These are phyloP conservation scores for Pinus albicaulis DNA, from an alignment of 75 land plant species.

Conservation along the genomic window DNA sequence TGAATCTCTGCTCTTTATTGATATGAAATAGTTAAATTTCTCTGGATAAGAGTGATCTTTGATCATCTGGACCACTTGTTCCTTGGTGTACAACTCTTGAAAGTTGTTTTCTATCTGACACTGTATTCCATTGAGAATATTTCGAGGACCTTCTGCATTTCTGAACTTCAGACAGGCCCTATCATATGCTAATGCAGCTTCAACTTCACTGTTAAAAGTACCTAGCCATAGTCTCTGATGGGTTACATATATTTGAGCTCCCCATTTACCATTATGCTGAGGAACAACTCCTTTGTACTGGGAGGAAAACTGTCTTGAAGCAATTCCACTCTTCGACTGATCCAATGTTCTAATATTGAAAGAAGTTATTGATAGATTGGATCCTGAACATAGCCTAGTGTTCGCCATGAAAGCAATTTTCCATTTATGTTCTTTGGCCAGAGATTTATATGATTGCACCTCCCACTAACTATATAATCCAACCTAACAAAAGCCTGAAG, in stretches of 20 bases:
- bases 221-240: constrained; percentile 71
- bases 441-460: no score
- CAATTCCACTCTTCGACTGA: no score
- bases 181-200: constrained; percentile 69
- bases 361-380: no score
- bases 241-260: constrained; percentile 60
- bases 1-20: no score
- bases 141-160: constrained; percentile 27
- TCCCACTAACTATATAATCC: no score
- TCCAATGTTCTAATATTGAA: no score
- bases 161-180: constrained; percentile 59
- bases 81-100: constrained; percentile 31
- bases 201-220: constrained; percentile 53
- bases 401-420: no score
- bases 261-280: constrained; percentile 63
- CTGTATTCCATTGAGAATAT: constrained; percentile 27
- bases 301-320: constrained; percentile 1
- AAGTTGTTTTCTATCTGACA: constrained; percentile 29
- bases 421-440: no score
- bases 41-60: constrained; percentile 42
- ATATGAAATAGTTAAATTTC: neutral
- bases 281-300: constrained; percentile 61
- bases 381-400: no score
- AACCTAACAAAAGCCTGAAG: no score
- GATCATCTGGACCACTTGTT: constrained; percentile 51